Base-by-base conservation (phyloP, 2,329 filamentous ascomycete species). In the Coniochaeta ligniaria region DNA sequence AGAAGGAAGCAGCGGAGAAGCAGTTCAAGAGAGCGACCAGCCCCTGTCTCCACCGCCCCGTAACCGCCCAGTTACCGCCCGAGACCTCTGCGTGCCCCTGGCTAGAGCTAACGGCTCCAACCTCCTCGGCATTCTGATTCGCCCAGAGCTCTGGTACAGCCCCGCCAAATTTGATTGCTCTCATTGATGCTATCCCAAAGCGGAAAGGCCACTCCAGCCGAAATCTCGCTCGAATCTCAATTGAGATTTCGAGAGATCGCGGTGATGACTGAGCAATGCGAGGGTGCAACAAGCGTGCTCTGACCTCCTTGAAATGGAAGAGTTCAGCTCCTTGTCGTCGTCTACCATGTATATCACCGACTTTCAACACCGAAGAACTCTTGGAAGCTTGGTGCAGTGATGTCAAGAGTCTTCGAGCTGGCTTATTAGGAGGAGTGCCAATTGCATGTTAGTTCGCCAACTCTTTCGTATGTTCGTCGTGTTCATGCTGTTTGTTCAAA, bases 1-100 rank as follows among this genome's bases (percentile, higher is more conserved):
- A 60, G 59, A 61, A 62, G 61, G 62, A 63, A 60, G 64, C 60
- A 63, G 63, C 63, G 60, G 60, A 62, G 61, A 54, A 60, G 58
- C 52, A 9, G 58, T 58, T 61, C 61, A 62, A 63, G 65, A 64
- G 62, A 64, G 41, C 24, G 24, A 28, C 16, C 57, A 47, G 17
- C 57, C 63, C 57, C 59, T 57, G 56, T 58, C 43, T 65, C 47
- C 47, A 52, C 47, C 17, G 47, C 47, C 47, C 47, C 47, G 47
- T 52, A 52, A 52, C 47, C 47, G 47, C 47, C 47, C 22, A 31
- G 47, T 52, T 52, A 52, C 47, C 47, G 47, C 47, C 47, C 47
- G 31, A n/a, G 8, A 2, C 8, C 6, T 31, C 11, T 52, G 24
- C 47, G 6, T 28, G 24, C 47, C 47, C 47, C 47, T 52, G 47